Base-by-base conservation (phyloP, 441 rosid species). In the Raphanus hybrid region DNA sequence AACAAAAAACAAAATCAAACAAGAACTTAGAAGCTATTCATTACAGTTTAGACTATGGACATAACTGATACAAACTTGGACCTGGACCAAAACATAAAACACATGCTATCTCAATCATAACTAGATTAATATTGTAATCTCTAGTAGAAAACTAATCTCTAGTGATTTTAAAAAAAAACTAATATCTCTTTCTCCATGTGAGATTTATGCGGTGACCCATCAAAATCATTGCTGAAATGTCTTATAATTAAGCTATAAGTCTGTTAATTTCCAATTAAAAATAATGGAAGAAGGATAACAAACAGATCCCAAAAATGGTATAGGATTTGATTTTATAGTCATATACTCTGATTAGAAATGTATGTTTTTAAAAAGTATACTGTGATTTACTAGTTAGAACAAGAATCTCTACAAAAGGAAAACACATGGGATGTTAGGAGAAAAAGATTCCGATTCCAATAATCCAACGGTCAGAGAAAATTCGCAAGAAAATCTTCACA, bases 341-440 rank as follows among this genome's bases (percentile, higher is more conserved):
- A 6, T 65, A 61, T 73, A 26, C 81, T 67, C 70, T 54, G 67
- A 52, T 35, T 73, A 62, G 74, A 50, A 50, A 68, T 16, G 41
- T 8, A 32, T 12, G 29, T 16, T 18, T 9, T 15, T 3, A 39
- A 52, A 48, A 34, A 52, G 58, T 57, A 10, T 64, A 55, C 59
- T 78, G 14, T 65, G 72, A 71, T 71, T 78, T 78, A 78, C 67
- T 32, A 64, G 75, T 58, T 58, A 57, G 75, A 75, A 66, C 64
- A 64, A 75, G 52, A 75, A 75, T 75, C 69, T 70, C 35, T 48
- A 14, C 35, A 32, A 55, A 69, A 48, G 11, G 45, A 74, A 39
- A 11, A 70, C 82, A 80, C 82, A 75, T 80, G 82, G 82, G 79
- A 70, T 70, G 79, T 50, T 79, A 65, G 64, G 65, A 70, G 58